Percentiles rank a stretch among this genome's conserved stretches.
Conservation (phyloP, 2,329 filamentous ascomycete genomes). For the Fusarium sp. region DNA sequence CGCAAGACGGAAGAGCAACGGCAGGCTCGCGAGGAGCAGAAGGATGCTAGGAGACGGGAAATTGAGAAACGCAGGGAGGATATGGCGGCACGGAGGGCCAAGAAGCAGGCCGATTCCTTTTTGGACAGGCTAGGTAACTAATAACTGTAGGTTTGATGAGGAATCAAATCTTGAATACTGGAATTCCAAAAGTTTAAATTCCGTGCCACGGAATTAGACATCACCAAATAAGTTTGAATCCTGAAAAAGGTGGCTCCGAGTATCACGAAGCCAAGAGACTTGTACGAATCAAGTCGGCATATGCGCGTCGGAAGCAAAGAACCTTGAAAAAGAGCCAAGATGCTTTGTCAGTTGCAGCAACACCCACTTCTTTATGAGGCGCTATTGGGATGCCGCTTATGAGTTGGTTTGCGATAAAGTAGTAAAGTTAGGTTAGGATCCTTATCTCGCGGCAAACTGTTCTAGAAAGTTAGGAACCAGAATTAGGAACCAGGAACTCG, state of each 20-base stretch:
- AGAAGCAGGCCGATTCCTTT: constrained; percentile 79
- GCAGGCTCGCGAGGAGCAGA: constrained; percentile 66
- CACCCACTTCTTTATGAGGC: constrained; percentile 31
- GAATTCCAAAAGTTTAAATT: constrained; percentile 3
- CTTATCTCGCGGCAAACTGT: constrained; percentile 2
- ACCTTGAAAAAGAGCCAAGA: constrained; percentile 20
- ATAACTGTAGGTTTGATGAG: constrained; percentile 16
- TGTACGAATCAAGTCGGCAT: constrained; percentile 15
- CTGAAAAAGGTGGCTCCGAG: constrained; percentile 33
- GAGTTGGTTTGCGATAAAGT: constrained; percentile 14
- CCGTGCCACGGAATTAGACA: constrained; percentile 35
- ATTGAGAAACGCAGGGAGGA: constrained; percentile 74
- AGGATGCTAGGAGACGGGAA: constrained; percentile 69
- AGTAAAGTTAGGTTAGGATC: constrained; percentile 9
- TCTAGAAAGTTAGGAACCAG: constrained; percentile 8
- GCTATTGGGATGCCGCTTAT: constrained; percentile 12
- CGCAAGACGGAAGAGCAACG: constrained; percentile 76
- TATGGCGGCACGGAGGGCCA: constrained; percentile 72
- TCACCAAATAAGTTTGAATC: constrained; percentile 11
- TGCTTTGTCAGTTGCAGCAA: constrained; percentile 13
- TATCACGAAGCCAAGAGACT: constrained; percentile 26
- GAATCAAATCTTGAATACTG: constrained; percentile 7
- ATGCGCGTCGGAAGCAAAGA: constrained; percentile 20
- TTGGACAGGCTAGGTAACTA: constrained; percentile 66
- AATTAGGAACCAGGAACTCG: constrained; percentile 18